Percentiles rank a stretch among this genome's conserved stretches.
phyloP scores from a whole-genome alignment of 78 protist species.

The Parvularia atlantis region DNA sequence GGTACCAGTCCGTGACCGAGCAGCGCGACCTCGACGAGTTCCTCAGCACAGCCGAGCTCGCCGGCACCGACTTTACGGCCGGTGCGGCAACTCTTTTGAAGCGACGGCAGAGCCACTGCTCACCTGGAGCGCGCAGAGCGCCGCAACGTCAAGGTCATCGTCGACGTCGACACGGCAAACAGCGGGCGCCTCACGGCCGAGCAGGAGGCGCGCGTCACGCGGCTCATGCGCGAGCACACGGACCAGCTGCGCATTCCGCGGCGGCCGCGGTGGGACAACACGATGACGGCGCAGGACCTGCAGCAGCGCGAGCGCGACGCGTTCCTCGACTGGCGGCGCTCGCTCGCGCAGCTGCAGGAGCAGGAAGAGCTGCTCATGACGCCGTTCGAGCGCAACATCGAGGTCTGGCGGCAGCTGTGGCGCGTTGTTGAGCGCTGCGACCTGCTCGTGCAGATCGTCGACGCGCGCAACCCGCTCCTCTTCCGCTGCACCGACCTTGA shows the following conservation, averaged over 20 bases:
- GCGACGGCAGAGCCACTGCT: too few relatives aligned
- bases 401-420: conserved; percentile 99
- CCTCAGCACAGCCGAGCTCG: conserved; percentile 16
- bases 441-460: conserved; percentile 90
- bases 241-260: conserved; percentile 55
- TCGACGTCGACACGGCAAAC: too few relatives aligned
- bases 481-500: conserved; percentile 77
- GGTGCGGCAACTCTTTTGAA: too few relatives aligned
- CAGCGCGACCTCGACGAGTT: conserved; percentile 23
- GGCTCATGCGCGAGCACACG: too few relatives aligned
- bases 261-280: conserved; percentile 69
- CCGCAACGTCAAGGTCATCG: too few relatives aligned
- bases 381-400: conserved; percentile 93
- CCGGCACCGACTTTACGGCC: conserved; percentile 20
- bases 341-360: conserved; percentile 72
- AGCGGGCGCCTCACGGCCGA: too few relatives aligned
- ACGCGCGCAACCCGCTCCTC: conserved; percentile 93
- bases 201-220: too few relatives aligned
- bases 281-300: conserved; percentile 52
- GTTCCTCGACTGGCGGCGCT: conserved; percentile 86
- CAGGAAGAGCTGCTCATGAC: conserved; percentile 56
- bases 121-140: too few relatives aligned
- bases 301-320: conserved; percentile 39
- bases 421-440: conserved; percentile 91
- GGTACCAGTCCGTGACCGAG: conserved; percentile 16